Base-by-base conservation (phyloP, 2,329 filamentous ascomycete genomes). In the Hawksworthiomyces lignivorus region DNA sequence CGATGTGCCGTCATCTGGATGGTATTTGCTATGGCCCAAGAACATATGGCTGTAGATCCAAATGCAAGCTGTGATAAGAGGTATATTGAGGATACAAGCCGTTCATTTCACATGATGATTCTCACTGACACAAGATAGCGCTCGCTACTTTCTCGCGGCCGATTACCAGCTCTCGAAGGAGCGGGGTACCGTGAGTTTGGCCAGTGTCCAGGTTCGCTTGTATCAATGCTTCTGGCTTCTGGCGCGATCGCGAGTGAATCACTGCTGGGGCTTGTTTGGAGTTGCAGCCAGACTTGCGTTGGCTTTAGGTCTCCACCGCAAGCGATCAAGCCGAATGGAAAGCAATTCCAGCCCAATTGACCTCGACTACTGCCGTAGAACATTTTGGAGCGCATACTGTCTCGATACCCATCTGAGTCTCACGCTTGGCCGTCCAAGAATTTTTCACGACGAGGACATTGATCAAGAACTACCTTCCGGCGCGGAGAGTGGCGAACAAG, bases 1-100 rank as follows among this genome's bases (percentile, higher is more conserved):
- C 31, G 31, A 12, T 20, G 31, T 7, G 31, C 31, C 31, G 31
- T 34, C 31, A 34, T 34, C n/a, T 34, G 31, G 31, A 34, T 34
- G 31, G 20, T 34, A 4, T 34, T 34, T 34, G 31, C 31, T 10
- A 34, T 34, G 31, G 31, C 31, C 2, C 31, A 34, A 3, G 31
- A 34, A 12, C 31, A 34, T 19, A 34, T 34, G 31, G 20, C 17
- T 20, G n/a, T 12, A 20, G 31, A 34, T 5, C 20, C 31, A 8
- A 19, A 18, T 20, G 31, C 10, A 34, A 19, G 12, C 31, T n/a
- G 20, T 19, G 18, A 34, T 18, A 34, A 19, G 31, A 34, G 31
- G 31, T 34, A 11, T 18, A 20, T 34, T 3, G n/a, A n/a, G n/a
- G n/a, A n/a, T n/a, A n/a, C n/a, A n/a, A n/a, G n/a, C n/a, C n/a